A percentile compares a stretch with the other conserved stretches of the same genome.
phyloP scores from a whole-genome alignment of 2,329 filamentous ascomycete genomes.

The Macrophomina pseudophaseolina region DNA sequence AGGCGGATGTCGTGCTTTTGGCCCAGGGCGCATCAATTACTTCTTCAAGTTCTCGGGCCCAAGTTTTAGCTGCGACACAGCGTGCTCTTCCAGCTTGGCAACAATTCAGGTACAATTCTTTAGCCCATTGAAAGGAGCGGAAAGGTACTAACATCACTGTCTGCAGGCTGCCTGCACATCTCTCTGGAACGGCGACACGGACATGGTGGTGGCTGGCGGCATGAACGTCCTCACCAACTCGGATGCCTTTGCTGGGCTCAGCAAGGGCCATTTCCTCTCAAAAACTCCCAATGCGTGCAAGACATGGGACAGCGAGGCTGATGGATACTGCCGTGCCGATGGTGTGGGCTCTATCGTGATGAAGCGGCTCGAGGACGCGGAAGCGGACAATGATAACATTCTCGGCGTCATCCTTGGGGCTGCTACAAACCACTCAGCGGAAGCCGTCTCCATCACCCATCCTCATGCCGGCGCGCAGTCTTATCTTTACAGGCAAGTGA shows the following conservation, averaged over 20 bases:
- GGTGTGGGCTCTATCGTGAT: constrained; percentile 38
- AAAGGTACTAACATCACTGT: too few relatives aligned
- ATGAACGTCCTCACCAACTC: constrained; percentile 35
- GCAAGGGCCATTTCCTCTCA: constrained; percentile 35
- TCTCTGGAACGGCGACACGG: constrained; percentile 30
- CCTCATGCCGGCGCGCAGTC: constrained; percentile 34
- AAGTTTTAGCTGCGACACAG: constrained; percentile 32
- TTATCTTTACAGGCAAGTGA: constrained; percentile 27
- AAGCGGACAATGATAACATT: constrained; percentile 43
- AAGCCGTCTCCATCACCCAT: constrained; percentile 36
- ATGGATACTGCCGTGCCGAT: constrained; percentile 46
- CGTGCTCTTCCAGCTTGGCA: constrained; percentile 34
- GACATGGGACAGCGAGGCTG: constrained; percentile 39
- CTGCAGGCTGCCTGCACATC: constrained; percentile 31
- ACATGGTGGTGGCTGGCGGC: constrained; percentile 37
- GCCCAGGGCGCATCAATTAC: constrained; percentile 55
- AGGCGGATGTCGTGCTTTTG: constrained; percentile 58
- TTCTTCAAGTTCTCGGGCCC: constrained; percentile 35
- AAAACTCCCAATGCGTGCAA: constrained; percentile 36
- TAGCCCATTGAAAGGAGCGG: too few relatives aligned
- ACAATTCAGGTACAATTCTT: constrained; percentile 30
- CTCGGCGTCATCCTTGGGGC: constrained; percentile 39
- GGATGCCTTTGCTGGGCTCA: constrained; percentile 51
- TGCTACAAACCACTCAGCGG: constrained; percentile 50
- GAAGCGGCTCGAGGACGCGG: constrained; percentile 42